phyloP scores from a whole-genome alignment of 306 rosid species.

The Medicago ruthenica region DNA sequence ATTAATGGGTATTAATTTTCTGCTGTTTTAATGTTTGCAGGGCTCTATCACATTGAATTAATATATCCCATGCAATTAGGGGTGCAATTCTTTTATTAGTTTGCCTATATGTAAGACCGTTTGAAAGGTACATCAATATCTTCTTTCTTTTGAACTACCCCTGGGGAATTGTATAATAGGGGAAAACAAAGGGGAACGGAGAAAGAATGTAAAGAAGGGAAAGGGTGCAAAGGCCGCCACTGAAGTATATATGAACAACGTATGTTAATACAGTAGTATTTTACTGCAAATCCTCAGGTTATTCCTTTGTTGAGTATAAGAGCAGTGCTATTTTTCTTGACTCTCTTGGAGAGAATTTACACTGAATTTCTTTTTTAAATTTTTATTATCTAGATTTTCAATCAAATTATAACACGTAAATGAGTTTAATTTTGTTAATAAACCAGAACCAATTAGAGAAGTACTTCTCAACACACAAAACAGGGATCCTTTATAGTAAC shows the following conservation, averaged over 20 bases:
- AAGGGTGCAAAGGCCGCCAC: conserved; percentile 43
- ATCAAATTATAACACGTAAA: background rate
- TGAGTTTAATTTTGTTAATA: background rate
- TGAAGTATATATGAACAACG: conserved; percentile 54
- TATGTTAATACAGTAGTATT: conserved; percentile 52
- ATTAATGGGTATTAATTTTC: conserved; percentile 3
- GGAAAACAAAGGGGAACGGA: conserved; percentile 45
- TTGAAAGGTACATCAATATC: conserved; percentile 66
- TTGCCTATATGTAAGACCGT: conserved; percentile 75
- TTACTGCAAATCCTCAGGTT: conserved; percentile 42
- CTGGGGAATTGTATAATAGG: conserved; percentile 69
- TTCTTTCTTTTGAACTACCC: conserved; percentile 53
- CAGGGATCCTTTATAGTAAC: no score
- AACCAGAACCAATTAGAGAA: no score
- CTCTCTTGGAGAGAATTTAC: background rate
- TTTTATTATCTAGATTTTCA: background rate
- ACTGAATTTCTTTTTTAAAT: background rate
- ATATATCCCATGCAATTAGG: conserved; percentile 51
- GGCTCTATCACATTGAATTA: conserved; percentile 50
- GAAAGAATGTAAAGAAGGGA: conserved; percentile 50
- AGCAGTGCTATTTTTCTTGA: background rate
- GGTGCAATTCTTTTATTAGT: conserved; percentile 87
- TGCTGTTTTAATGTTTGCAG: conserved; percentile 52
- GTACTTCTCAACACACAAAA: no score
- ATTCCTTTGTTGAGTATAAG: conserved; percentile 41